A percentile compares a stretch with the other conserved stretches of the same genome.
phyloP scores from a whole-genome alignment of 148 eudicot species.

The Polygonum maritimum region DNA sequence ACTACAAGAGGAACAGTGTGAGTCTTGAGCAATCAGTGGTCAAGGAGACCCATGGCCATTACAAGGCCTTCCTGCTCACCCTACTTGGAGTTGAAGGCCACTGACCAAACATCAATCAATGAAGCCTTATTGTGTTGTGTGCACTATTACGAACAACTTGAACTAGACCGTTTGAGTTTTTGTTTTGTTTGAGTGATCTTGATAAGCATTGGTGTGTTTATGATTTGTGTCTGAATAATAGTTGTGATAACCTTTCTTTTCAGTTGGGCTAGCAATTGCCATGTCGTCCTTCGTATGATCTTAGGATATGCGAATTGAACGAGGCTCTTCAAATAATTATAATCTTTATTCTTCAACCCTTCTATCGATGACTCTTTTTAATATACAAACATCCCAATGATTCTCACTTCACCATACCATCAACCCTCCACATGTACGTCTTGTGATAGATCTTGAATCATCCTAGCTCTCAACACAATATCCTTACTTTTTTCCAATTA shows the following conservation, averaged over 20 bases:
- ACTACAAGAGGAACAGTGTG: slow-evolving; percentile 65
- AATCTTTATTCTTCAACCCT: no score
- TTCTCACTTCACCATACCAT: no score
- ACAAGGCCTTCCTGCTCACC: slow-evolving; percentile 67
- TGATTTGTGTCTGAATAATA: not conserved
- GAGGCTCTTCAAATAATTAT: no score
- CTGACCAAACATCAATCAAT: not conserved
- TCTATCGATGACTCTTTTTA: no score
- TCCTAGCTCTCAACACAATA: no score
- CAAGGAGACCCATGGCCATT: slow-evolving; percentile 61
- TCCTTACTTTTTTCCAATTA: no score
- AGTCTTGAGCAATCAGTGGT: slow-evolving; percentile 50
- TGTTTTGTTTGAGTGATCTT: not conserved
- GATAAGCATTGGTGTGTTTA: not conserved
- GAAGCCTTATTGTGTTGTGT: not conserved
- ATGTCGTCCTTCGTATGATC: no score
- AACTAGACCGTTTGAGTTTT: not conserved
- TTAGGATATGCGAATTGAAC: not conserved
- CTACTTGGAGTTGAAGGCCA: slow-evolving; percentile 44
- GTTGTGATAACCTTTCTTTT: not conserved
- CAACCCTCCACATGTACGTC: no score
- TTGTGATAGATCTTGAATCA: no score
- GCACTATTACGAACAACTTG: not conserved
- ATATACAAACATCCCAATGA: no score
- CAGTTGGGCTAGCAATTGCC: no score